Base-by-base conservation (phyloP, 2,329 filamentous ascomycete genomes). In the Thermomyces lanuginosus region DNA sequence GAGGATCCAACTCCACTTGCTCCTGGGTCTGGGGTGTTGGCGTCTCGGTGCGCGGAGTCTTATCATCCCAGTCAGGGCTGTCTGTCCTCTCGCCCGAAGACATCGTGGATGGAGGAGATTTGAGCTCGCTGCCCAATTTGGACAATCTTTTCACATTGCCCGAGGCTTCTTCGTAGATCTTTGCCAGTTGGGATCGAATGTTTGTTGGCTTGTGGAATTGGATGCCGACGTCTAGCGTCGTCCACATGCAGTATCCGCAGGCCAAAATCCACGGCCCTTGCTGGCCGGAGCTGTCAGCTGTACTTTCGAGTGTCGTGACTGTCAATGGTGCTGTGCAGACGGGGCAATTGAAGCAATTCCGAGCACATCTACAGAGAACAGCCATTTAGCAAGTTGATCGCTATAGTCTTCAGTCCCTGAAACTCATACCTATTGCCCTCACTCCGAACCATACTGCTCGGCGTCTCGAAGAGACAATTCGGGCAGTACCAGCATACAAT, bases 401-500 rank as follows among this genome's bases (percentile, higher is more conserved):
- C 22, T 15, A 22, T 21, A 12, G 6, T 22, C 32, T 21, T 22
- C 26, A 32, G 52, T 61, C 33, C 64, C 15, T 22, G 3, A 5
- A 24, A 27, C 31, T 16, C 15, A n/a, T n/a, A 91, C 82, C 83
- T 73, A 55, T 92, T 93, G 22, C 84, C 84, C 46, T 98, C 89
- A 41, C 75, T 80, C 55, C 86, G 83, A 23, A 95, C 71, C 45
- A 82, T 83, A 45, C 81, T 92, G 50, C 79, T 92, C 4, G 86
- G 83, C 16, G 92, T 86, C 54, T 98, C 89, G 45, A 98, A 95
- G 31, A 98, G 58, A 49, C 89, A 98, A 49, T 73, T 86, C 4
- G 89, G 89, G 45, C 89, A 98, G 55, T 81, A 98, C 64, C 83
- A 93, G 28, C 81, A 89, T 24, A 92, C 74, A 29, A 92, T 83